These are phyloP conservation scores for Trichosporon sp. DNA, from an alignment of 1,284 basidiomycete genomes.

Conservation along the genomic window DNA sequence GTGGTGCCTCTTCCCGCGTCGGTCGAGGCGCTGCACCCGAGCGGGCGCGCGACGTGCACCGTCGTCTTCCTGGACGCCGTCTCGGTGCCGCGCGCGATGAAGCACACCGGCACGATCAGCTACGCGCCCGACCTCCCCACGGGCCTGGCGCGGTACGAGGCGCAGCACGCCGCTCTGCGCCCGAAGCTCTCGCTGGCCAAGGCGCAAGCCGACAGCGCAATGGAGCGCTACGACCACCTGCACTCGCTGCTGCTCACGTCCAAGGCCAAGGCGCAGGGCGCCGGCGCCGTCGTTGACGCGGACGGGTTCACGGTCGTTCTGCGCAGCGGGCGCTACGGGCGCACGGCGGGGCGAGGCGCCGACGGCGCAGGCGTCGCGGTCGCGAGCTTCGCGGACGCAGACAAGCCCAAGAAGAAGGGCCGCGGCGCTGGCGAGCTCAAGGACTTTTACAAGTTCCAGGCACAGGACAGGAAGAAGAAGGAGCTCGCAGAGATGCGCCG, in stretches of 20 bases:
- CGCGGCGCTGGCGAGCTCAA: slow-evolving; percentile 60
- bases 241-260: slow-evolving; percentile 52
- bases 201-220: slow-evolving; percentile 68
- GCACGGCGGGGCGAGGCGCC: slow-evolving; percentile 73
- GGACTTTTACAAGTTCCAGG: slow-evolving; percentile 79
- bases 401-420: slow-evolving; percentile 55
- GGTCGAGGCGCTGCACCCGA: slow-evolving; percentile 24
- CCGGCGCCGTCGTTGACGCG: slow-evolving; percentile 71
- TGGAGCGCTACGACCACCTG: slow-evolving; percentile 69
- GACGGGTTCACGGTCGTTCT: slow-evolving; percentile 89
- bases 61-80: slow-evolving; percentile 68
- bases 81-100: slow-evolving; percentile 63
- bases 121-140: slow-evolving; percentile 51
- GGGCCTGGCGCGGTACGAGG: slow-evolving; percentile 66
- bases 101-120: background rate
- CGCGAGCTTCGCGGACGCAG: slow-evolving; percentile 56
- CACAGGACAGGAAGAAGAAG: slow-evolving; percentile 76
- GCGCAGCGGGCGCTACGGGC: slow-evolving; percentile 77
- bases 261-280: slow-evolving; percentile 58
- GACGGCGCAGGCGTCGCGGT: slow-evolving; percentile 66
- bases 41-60: slow-evolving; percentile 57
- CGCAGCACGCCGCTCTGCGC: slow-evolving; percentile 61
- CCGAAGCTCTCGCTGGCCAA: slow-evolving; percentile 67
- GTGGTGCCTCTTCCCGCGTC: slow-evolving; percentile 26
- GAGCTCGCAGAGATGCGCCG: slow-evolving; percentile 71